Percentiles rank a stretch among this genome's conserved stretches.
phyloP scores from a whole-genome alignment of 768 basidiomycete genomes.

The Hygrophoropsis aurantiaca region DNA sequence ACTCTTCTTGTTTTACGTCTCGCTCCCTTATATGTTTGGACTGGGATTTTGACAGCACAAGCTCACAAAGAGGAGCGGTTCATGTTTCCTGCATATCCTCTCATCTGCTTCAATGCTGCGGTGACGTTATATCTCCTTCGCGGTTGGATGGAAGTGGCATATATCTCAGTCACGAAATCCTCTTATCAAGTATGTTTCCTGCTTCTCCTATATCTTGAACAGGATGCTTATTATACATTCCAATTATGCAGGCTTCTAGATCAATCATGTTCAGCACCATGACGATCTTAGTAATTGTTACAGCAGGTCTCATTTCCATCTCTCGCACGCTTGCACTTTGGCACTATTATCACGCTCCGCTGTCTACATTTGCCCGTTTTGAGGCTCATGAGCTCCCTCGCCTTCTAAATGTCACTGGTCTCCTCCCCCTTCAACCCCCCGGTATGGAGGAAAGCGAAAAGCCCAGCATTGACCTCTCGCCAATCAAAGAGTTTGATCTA shows the following conservation, averaged over 20 bases:
- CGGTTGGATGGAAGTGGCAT: constrained; percentile 82
- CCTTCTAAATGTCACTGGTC: constrained; percentile 70
- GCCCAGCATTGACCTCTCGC: constrained; percentile 61
- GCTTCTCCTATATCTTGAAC: background rate
- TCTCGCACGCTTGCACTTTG: constrained; percentile 81
- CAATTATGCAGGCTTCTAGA: constrained; percentile 62
- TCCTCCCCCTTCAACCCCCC: constrained; percentile 50
- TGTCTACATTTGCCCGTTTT: constrained; percentile 67
- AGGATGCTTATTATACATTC: too few species aligned
- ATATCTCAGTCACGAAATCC: constrained; percentile 74
- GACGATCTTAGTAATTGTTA: constrained; percentile 69
- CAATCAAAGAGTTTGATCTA: constrained; percentile 67
- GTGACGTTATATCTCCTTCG: constrained; percentile 82
- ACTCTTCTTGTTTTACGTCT: constrained; percentile 74
- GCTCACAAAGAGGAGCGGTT: constrained; percentile 99
- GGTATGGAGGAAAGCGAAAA: constrained; percentile 42
- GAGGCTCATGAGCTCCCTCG: constrained; percentile 80
- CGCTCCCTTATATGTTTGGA: constrained; percentile 93
- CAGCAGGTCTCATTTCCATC: constrained; percentile 67
- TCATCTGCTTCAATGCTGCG: constrained; percentile 93
- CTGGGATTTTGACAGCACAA: constrained; percentile 74
- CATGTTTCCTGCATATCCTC: constrained; percentile 91
- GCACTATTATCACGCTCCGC: constrained; percentile 89
- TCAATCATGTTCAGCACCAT: constrained; percentile 72
- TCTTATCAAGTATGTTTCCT: constrained; percentile 70